Evolutionary conservation across 1,139 yeast genomes (phyloP), one percentile per base, ranked within the genome.

Genomic region (Yamadazyma oceani): DNA sequence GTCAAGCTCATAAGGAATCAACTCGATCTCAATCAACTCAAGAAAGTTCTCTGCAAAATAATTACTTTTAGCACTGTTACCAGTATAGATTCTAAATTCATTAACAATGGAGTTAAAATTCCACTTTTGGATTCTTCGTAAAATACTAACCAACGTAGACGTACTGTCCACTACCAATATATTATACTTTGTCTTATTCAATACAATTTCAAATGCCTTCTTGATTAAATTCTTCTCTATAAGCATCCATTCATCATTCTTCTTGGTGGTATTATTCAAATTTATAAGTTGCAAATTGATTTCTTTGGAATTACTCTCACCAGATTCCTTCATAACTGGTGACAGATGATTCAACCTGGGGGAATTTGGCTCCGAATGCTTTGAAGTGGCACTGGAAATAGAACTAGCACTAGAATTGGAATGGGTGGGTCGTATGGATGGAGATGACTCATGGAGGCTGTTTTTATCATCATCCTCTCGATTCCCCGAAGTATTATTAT

Each of bases 51-150:
- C 96, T 4, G 92, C 89, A 54, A 75, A 78, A 56, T 88, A 89
- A 47, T 58, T 64, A 22, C 84, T 70, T 50, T 85, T 82, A 43
- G 78, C 79, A 24, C 89, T 85, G 40, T 60, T 60, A 1, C 75
- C 74, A 2, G 88, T 73, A 58, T 80, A 86, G 7, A 85, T 73
- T 35, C 96, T 69, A 61, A 87, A 92, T 58, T 92, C 97, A 47
- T 84, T 85, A 22, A 89, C 76, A 8, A 90, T 80, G 17, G 94
- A 81, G 26, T 89, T 81, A 55, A 85, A 85, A 49, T 82, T 83
- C 97, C 97, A 90, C 59, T 85, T 85, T 59, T 87, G 95, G 26
- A 89, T 70, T 55, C 84, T 82, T 38, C 98, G 67, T 24, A 92
- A 62, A 2, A 89, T 69, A 1, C 97, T 96, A 5, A 88, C 77